Percentiles rank a stretch among this genome's conserved stretches.
Conservation (phyloP, 2,329 filamentous ascomycete species). For the Botrytis fragariae region DNA sequence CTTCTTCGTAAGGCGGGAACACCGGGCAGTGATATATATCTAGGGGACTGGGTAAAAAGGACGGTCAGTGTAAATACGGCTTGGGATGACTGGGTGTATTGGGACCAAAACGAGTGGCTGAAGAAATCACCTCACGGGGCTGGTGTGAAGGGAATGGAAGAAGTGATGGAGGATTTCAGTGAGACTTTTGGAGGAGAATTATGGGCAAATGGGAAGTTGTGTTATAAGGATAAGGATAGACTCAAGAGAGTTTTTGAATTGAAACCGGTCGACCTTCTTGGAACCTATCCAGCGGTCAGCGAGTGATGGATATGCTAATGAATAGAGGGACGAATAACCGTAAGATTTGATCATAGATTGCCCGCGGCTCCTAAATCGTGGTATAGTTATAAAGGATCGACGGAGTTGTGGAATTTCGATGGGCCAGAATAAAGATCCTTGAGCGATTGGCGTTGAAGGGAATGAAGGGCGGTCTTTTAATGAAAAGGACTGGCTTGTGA, state of each 20-base stretch:
- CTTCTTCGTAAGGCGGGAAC: slow-evolving; percentile 1
- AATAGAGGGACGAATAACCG: not conserved
- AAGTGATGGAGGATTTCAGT: slow-evolving; percentile 14
- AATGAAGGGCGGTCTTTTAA: not conserved
- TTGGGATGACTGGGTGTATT: slow-evolving; percentile 13
- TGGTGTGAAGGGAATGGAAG: not conserved
- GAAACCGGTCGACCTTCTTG: not conserved
- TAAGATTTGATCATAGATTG: not conserved
- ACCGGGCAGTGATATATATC: not conserved
- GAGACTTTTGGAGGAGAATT: slow-evolving; percentile 18
- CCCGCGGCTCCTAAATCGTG: not conserved
- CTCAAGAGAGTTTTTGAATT: slow-evolving; percentile 10
- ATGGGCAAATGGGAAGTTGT: slow-evolving; percentile 21
- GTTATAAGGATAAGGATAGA: slow-evolving; percentile 1
- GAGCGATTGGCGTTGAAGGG: no score
- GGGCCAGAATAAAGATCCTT: not conserved
- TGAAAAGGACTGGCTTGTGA: not conserved
- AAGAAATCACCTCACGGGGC: not conserved
- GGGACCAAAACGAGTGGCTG: not conserved
- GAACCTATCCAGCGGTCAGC: not conserved
- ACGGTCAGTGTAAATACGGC: slow-evolving; percentile 5
- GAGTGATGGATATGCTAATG: not conserved
- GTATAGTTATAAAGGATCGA: not conserved
- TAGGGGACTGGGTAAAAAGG: not conserved
- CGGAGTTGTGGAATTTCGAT: not conserved